These are phyloP conservation scores for Musa itinerans DNA, from an alignment of 176 grass and related monocot genomes.

Conservation along the genomic window DNA sequence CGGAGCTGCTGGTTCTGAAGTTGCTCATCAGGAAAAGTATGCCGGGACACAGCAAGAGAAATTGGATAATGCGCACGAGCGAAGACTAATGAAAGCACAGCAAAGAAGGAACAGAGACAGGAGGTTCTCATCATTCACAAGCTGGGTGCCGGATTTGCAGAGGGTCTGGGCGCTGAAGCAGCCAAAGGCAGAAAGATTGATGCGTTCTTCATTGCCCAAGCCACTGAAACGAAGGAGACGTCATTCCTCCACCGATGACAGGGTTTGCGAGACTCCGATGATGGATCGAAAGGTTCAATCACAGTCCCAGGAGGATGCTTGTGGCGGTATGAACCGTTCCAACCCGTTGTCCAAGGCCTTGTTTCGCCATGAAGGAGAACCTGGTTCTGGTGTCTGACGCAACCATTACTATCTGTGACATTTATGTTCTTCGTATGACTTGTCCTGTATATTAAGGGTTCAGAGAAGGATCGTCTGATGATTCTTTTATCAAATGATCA, in stretches of 20 bases:
- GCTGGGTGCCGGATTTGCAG: slow-evolving; percentile 72
- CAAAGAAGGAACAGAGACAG: slow-evolving; percentile 62
- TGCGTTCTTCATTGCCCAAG: not conserved
- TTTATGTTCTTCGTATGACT: no score
- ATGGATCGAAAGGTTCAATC: slow-evolving; percentile 19
- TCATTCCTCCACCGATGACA: slow-evolving; percentile 22
- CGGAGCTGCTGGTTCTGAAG: not conserved
- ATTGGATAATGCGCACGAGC: slow-evolving; percentile 21
- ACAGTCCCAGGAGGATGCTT: not conserved
- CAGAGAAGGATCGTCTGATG: no score
- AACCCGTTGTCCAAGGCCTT: slow-evolving; percentile 49
- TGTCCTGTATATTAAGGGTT: no score
- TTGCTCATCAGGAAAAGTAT: not conserved
- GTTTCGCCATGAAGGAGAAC: slow-evolving; percentile 39
- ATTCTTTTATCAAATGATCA: no score
- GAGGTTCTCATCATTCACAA: slow-evolving; percentile 73
- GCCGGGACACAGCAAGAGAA: not conserved
- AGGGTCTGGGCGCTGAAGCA: slow-evolving; percentile 76
- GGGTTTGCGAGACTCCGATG: slow-evolving; percentile 78
- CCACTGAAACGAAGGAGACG: slow-evolving; percentile 42
- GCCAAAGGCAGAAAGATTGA: slow-evolving; percentile 36
- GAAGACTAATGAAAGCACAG: slow-evolving; percentile 38
- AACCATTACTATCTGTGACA: no score
- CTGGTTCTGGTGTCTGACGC: slow-evolving; percentile 21
- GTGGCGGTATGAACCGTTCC: not conserved